Percentiles rank a stretch among this genome's conserved stretches.
Evolutionary conservation across 495 filamentous ascomycete species (phyloP).

Genomic region (Ascobolus immersus): DNA sequence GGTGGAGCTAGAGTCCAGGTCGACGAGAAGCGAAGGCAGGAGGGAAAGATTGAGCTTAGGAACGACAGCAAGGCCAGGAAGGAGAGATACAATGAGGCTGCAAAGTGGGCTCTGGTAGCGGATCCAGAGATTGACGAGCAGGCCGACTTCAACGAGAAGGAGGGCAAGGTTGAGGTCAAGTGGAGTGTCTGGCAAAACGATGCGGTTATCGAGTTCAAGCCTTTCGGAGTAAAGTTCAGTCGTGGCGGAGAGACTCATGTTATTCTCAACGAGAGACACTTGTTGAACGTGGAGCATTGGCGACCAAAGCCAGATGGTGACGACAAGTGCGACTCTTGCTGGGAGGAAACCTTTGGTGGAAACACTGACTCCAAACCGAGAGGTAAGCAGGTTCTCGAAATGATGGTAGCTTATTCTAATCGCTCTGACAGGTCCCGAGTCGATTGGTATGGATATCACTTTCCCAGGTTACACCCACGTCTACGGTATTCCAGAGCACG

Average conservation of each 20-base stretch:
- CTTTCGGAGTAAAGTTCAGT: slow-evolving; percentile 66
- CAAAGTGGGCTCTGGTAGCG: slow-evolving; percentile 56
- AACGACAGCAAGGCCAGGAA: slow-evolving; percentile 66
- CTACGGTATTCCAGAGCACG: slow-evolving; percentile 84
- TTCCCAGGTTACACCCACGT: slow-evolving; percentile 84
- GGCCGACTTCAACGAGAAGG: slow-evolving; percentile 19
- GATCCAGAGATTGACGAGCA: slow-evolving; percentile 32
- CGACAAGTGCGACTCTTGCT: slow-evolving; percentile 57
- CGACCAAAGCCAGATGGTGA: slow-evolving; percentile 54
- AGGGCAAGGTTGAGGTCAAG: slow-evolving; percentile 11
- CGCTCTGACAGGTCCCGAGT: slow-evolving; percentile 38
- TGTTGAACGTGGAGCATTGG: slow-evolving; percentile 91
- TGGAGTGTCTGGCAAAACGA: slow-evolving; percentile 43
- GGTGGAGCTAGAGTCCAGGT: slow-evolving; percentile 65
- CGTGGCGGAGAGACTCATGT: slow-evolving; percentile 60
- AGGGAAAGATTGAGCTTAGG: slow-evolving; percentile 66
- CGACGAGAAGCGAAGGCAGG: slow-evolving; percentile 72
- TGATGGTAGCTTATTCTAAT: slow-evolving; percentile 1
- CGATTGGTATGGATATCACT: slow-evolving; percentile 66
- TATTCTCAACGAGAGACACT: slow-evolving; percentile 60
- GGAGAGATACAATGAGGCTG: slow-evolving; percentile 78
- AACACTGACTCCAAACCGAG: slow-evolving; percentile 81
- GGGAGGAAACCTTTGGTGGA: slow-evolving; percentile 88
- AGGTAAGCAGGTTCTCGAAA: slow-evolving; percentile 17
- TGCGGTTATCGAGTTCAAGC: slow-evolving; percentile 54